A percentile compares a stretch with the other conserved stretches of the same genome.
Conservation (phyloP, 1,139 yeast genomes). For the Meyerozyma athensensis region DNA sequence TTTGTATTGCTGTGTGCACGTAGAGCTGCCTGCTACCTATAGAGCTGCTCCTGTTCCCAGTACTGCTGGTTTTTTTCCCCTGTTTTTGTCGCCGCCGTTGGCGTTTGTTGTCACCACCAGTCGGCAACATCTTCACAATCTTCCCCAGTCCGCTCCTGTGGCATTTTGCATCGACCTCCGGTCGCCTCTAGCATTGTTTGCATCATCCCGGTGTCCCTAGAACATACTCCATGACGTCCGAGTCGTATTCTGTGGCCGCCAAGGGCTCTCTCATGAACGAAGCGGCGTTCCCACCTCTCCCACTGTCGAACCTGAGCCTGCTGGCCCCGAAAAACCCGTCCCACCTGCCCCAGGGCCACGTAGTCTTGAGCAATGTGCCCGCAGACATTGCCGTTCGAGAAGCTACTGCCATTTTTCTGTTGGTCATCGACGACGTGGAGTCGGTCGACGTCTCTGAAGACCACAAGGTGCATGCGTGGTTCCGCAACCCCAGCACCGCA, state of each 20-base stretch:
- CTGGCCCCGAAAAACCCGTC: background rate
- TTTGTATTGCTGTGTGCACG: too few species aligned
- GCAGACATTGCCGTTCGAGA: slow-evolving; percentile 71
- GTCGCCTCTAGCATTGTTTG: too few species aligned
- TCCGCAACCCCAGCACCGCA: slow-evolving; percentile 61
- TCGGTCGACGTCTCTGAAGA: slow-evolving; percentile 53
- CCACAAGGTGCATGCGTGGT: slow-evolving; percentile 52
- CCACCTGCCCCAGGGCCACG: background rate
- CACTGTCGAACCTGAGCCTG: background rate
- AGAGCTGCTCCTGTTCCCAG: too few species aligned
- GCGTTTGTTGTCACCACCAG: too few species aligned
- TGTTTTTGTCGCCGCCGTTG: too few species aligned
- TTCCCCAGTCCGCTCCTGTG: too few species aligned
- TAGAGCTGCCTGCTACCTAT: too few species aligned
- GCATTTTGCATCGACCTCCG: too few species aligned
- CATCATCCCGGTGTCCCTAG: background rate
- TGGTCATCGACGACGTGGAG: slow-evolving; percentile 67
- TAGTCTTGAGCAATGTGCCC: slow-evolving; percentile 49
- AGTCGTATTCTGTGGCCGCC: background rate
- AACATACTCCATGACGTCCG: slow-evolving; percentile 4
- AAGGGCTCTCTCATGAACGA: slow-evolving; percentile 3
- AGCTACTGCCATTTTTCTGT: slow-evolving; percentile 69
- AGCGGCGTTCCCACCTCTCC: slow-evolving; percentile 3
- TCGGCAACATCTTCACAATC: too few species aligned
- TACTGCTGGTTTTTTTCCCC: too few species aligned